These are phyloP conservation scores for Kwoniella sp. DNA, from an alignment of 768 basidiomycete genomes.

Conservation along the genomic window DNA sequence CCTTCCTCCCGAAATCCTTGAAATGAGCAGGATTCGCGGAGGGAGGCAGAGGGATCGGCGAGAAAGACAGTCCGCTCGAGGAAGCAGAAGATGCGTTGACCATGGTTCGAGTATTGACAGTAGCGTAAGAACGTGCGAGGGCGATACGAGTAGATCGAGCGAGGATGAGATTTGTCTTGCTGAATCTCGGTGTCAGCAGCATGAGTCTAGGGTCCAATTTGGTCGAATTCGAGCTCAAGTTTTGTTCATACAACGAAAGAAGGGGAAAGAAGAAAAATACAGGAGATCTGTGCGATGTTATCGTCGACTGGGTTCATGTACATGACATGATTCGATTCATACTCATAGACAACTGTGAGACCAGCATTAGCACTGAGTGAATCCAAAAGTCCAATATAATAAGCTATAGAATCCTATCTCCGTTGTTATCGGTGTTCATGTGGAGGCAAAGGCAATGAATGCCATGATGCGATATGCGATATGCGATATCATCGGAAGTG, in stretches of 20 bases:
- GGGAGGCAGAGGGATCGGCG: conserved; percentile 70
- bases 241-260: too few relatives aligned
- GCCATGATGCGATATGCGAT: neutral
- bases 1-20: conserved; percentile 72
- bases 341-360: too few relatives aligned
- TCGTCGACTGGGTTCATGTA: too few relatives aligned
- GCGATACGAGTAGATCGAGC: neutral
- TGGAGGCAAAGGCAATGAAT: too few relatives aligned
- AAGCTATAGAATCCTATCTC: too few relatives aligned
- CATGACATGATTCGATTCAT: too few relatives aligned
- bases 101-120: neutral
- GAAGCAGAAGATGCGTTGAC: conserved; percentile 7
- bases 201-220: neutral
- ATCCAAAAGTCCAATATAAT: too few relatives aligned
- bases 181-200: neutral
- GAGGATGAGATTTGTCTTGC: too few relatives aligned
- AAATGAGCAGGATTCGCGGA: conserved; percentile 71
- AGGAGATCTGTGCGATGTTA: too few relatives aligned
- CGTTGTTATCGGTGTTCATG: neutral
- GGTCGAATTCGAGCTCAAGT: too few relatives aligned
- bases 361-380: too few relatives aligned
- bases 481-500: neutral
- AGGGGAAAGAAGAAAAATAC: too few relatives aligned
- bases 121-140: neutral
- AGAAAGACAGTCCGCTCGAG: conserved; percentile 33